Evolutionary conservation across 768 basidiomycete genomes (phyloP).

Genomic region (Suillus bovinus): DNA sequence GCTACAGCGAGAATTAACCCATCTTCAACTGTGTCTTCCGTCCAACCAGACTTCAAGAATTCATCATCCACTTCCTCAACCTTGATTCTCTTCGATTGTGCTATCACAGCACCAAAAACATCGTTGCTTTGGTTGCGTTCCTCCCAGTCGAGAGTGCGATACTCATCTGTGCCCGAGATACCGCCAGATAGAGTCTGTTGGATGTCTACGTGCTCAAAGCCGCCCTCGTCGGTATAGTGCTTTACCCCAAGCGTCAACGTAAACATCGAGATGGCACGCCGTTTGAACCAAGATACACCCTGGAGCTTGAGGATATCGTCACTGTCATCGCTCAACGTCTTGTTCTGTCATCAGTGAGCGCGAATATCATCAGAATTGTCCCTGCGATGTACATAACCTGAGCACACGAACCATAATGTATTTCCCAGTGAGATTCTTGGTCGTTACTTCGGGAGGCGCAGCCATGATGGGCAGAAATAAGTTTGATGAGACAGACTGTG

Average conservation of each 20-base stretch:
- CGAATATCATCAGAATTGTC: slow-evolving; percentile 7
- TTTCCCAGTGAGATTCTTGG: slow-evolving; percentile 60
- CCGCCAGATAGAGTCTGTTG: slow-evolving; percentile 66
- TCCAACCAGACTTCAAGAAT: slow-evolving; percentile 43
- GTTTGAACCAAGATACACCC: slow-evolving; percentile 72
- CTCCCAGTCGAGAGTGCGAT: slow-evolving; percentile 56
- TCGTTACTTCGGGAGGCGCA: slow-evolving; percentile 58
- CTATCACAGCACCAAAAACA: slow-evolving; percentile 61
- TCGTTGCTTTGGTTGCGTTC: slow-evolving; percentile 55
- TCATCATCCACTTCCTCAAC: slow-evolving; percentile 47
- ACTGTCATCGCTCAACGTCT: slow-evolving; percentile 56
- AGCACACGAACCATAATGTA: slow-evolving; percentile 57
- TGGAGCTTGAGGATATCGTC: slow-evolving; percentile 69
- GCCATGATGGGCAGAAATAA: slow-evolving; percentile 49
- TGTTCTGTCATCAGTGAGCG: slow-evolving; percentile 50
- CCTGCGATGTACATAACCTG: neutral
- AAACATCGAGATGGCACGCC: slow-evolving; percentile 57
- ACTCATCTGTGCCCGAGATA: slow-evolving; percentile 56
- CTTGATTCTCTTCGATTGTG: slow-evolving; percentile 52
- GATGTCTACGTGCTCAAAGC: slow-evolving; percentile 66
- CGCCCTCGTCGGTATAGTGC: slow-evolving; percentile 61
- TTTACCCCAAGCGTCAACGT: slow-evolving; percentile 62
- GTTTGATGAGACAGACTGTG: neutral
- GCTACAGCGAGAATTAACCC: slow-evolving; percentile 39
- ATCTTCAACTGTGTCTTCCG: slow-evolving; percentile 38